phyloP scores from a whole-genome alignment of 805 yeast genomes.

The Yamadazyma insecticola region DNA sequence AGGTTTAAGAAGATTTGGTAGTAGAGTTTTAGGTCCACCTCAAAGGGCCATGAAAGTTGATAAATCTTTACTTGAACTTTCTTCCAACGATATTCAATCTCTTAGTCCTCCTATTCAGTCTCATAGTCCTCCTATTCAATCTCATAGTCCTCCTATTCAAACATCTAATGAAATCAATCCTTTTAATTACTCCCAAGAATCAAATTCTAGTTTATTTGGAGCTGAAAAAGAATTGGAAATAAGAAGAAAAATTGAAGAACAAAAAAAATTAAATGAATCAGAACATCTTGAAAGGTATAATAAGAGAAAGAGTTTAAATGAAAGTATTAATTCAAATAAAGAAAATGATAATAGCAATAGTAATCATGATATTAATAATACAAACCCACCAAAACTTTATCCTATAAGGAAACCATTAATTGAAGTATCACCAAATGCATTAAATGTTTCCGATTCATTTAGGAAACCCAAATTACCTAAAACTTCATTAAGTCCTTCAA shows the following conservation, averaged over 20 bases:
- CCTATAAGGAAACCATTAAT: conserved; percentile 17
- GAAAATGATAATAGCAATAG: too few species aligned
- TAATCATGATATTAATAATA: too few species aligned
- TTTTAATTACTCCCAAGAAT: not conserved
- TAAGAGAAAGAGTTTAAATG: not conserved
- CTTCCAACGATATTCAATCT: not conserved
- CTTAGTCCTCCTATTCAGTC: too few species aligned
- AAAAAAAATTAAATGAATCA: conserved; percentile 15
- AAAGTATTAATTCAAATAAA: too few species aligned
- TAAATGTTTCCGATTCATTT: conserved; percentile 17
- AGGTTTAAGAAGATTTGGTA: conserved; percentile 34
- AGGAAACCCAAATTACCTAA: conserved; percentile 31
- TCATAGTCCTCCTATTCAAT: too few species aligned
- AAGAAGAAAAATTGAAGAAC: conserved; percentile 22
- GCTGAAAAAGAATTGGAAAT: conserved; percentile 16
- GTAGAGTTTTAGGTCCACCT: conserved; percentile 47
- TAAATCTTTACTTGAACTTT: not conserved
- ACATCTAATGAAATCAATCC: not conserved
- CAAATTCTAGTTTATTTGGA: not conserved
- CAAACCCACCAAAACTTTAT: too few species aligned
- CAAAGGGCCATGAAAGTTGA: conserved; percentile 37
- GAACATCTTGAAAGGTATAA: conserved; percentile 4
- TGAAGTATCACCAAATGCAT: conserved; percentile 11
- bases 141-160: not conserved
- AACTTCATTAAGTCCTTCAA: conserved; percentile 3